Evolutionary conservation across 2,329 filamentous ascomycete species (phyloP).

Genomic region (Sporothrix pallida): DNA sequence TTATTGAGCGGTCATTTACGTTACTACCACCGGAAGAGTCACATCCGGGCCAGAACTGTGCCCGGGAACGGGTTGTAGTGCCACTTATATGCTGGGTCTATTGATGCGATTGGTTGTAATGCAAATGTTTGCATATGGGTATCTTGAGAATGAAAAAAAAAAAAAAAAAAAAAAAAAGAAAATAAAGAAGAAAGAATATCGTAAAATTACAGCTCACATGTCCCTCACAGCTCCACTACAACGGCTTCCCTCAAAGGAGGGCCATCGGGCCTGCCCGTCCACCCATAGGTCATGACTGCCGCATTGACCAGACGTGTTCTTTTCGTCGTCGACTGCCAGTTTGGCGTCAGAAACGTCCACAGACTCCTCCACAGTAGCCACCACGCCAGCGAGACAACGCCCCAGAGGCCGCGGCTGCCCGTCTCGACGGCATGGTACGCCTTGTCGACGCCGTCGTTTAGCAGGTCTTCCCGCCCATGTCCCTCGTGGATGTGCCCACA

Average conservation of each 20-base stretch:
- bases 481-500: slow-evolving; percentile 33
- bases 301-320: slow-evolving; percentile 1
- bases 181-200: too few relatives aligned
- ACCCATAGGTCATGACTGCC: neutral
- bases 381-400: neutral
- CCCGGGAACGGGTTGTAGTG: too few relatives aligned
- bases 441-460: slow-evolving; percentile 17
- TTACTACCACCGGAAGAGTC: too few relatives aligned
- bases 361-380: neutral
- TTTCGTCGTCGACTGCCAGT: neutral
- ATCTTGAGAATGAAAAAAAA: too few relatives aligned
- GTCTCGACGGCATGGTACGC: slow-evolving; percentile 1
- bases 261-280: neutral
- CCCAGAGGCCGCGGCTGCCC: neutral
- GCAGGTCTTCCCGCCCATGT: slow-evolving; percentile 21
- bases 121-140: too few relatives aligned
- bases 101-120: too few relatives aligned
- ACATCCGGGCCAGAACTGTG: too few relatives aligned
- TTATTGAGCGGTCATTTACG: too few relatives aligned
- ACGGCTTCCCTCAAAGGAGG: neutral
- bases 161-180: too few relatives aligned
- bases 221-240: neutral
- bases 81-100: too few relatives aligned
- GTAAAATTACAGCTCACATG: too few relatives aligned
- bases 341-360: neutral